These are phyloP conservation scores for Carex kokanica DNA, from an alignment of 176 grass and related monocot species.

Conservation along the genomic window DNA sequence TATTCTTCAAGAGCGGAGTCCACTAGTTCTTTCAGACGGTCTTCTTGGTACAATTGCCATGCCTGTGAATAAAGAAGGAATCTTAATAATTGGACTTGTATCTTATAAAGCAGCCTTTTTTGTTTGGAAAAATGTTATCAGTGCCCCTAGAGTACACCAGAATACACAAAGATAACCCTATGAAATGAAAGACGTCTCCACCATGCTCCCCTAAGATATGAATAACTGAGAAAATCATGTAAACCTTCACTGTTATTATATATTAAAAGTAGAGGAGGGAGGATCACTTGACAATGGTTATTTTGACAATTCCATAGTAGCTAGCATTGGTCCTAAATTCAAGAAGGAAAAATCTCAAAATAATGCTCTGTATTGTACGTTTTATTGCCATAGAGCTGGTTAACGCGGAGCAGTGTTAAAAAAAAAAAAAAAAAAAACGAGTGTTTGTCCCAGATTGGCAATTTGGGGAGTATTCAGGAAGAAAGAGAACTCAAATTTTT, in stretches of 20 bases:
- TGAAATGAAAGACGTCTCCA: neutral
- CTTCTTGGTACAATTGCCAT: slow-evolving; percentile 68
- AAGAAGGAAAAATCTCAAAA: too few species aligned
- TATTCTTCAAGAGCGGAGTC: slow-evolving; percentile 44
- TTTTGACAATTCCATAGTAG: too few species aligned
- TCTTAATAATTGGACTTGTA: neutral
- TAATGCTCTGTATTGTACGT: too few species aligned
- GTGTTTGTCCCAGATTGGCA: too few species aligned
- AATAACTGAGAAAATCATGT: neutral
- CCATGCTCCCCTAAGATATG: neutral
- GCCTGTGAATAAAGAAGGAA: slow-evolving; percentile 37
- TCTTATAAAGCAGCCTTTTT: neutral
- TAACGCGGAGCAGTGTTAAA: too few species aligned
- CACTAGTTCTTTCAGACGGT: slow-evolving; percentile 53
- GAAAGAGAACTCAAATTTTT: too few species aligned
- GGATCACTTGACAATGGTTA: too few species aligned
- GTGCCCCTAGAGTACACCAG: neutral
- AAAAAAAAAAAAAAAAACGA: too few species aligned
- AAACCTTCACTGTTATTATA: neutral
- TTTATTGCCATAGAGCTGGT: too few species aligned
- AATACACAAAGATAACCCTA: neutral
- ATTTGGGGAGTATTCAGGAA: too few species aligned
- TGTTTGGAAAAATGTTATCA: neutral
- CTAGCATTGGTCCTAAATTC: too few species aligned
- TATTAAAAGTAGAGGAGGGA: neutral